phyloP scores from a whole-genome alignment of 495 filamentous ascomycete species.

The Rostrohypoxylon terebratum region DNA sequence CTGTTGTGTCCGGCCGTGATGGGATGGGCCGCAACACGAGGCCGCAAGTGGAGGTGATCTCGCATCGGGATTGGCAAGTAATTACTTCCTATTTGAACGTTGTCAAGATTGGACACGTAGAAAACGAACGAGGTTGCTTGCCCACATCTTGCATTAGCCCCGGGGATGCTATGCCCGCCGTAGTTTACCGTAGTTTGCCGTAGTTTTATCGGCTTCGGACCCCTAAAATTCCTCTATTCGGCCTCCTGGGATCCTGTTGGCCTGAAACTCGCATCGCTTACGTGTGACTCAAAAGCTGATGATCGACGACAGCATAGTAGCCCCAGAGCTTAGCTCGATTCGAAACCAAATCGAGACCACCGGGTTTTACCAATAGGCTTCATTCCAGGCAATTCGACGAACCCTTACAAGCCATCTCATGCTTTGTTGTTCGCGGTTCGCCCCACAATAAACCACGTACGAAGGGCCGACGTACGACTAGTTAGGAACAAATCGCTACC shows the following conservation, averaged over 20 bases:
- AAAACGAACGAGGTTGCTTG: conserved; percentile 16
- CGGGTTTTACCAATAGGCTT: conserved; percentile 4
- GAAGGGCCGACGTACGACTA: conserved; percentile 6
- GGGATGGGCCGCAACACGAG: conserved; percentile 26
- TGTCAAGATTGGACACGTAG: conserved; percentile 26
- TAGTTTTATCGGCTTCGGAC: conserved; percentile 6
- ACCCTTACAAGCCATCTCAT: neutral
- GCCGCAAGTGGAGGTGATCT: conserved; percentile 27
- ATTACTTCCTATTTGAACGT: conserved; percentile 30
- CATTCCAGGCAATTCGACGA: neutral
- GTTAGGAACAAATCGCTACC: conserved; percentile 9
- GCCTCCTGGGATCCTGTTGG: neutral
- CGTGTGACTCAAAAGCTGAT: neutral
- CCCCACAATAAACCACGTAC: conserved; percentile 14
- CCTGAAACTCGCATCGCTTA: neutral
- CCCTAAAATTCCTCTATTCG: neutral
- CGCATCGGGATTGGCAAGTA: conserved; percentile 28
- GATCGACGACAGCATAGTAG: conserved; percentile 10
- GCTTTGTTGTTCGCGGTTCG: conserved; percentile 8
- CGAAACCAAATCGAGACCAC: neutral
- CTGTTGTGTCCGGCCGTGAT: conserved; percentile 25
- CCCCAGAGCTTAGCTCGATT: neutral
- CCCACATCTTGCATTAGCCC: conserved; percentile 16
- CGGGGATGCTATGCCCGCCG: conserved; percentile 13
- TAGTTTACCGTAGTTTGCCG: neutral